Evolutionary conservation across 371 early-diverging fungal genomes (phyloP).

Genomic region (Mucor irregularis): DNA sequence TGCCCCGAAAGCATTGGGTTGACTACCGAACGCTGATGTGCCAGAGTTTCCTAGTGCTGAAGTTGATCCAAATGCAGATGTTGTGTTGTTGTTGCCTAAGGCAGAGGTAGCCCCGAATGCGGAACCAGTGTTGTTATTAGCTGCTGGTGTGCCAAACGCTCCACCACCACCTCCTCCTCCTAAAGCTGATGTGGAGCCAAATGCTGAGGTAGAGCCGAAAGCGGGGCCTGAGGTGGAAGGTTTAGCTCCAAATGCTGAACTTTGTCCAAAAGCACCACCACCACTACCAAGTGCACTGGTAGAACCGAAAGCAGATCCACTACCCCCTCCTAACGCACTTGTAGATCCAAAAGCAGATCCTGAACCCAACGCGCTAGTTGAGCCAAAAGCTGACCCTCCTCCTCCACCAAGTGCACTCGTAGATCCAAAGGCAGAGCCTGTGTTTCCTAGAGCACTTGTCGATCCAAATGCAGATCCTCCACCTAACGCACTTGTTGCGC

Average conservation of each 20-base stretch:
- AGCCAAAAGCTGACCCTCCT: constrained; percentile 24
- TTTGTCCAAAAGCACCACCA: constrained; percentile 11
- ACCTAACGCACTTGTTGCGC: constrained; percentile 13
- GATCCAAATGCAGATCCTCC: constrained; percentile 27
- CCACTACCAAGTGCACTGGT: constrained; percentile 13
- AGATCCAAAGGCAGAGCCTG: constrained; percentile 29
- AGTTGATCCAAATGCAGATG: constrained; percentile 33
- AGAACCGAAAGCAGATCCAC: constrained; percentile 23
- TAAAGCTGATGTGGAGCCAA: constrained; percentile 20
- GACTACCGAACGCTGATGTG: constrained; percentile 19
- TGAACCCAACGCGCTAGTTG: constrained; percentile 13
- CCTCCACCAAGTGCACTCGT: constrained; percentile 17
- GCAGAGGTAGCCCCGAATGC: constrained; percentile 16
- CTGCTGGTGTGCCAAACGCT: constrained; percentile 23
- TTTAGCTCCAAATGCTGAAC: constrained; percentile 11
- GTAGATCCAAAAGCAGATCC: constrained; percentile 37
- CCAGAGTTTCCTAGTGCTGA: constrained; percentile 8
- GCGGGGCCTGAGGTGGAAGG: too few relatives aligned
- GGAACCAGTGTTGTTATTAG: constrained; percentile 4
- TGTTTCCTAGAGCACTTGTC: constrained; percentile 12
- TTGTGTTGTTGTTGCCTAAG: background rate
- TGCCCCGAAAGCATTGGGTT: constrained; percentile 16
- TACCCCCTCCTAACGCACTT: constrained; percentile 3
- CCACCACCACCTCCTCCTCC: background rate
- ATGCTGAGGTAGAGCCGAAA: constrained; percentile 19